Percentiles rank a stretch among this genome's conserved stretches.
Conservation (phyloP, 345 rosid genomes). For the Eucalyptus decipiens region DNA sequence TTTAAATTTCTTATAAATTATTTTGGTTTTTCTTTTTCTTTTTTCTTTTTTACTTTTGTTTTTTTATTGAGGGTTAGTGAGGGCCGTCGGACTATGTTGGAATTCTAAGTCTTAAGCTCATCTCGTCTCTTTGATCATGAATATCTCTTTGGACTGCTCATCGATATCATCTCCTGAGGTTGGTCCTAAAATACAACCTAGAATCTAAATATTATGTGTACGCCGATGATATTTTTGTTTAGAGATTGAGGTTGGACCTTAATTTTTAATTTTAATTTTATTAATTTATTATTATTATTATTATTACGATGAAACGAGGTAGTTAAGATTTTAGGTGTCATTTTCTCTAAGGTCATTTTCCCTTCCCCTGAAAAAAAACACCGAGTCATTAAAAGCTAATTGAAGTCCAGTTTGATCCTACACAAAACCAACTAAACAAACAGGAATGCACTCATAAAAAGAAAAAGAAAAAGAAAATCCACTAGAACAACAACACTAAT, state of each 20-base stretch:
- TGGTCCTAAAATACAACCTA: neutral
- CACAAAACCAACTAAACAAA: too few species aligned
- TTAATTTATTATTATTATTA: too few species aligned
- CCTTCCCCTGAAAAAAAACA: too few species aligned
- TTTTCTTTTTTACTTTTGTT: too few species aligned
- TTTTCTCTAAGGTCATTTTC: too few species aligned
- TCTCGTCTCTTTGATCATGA: constrained; percentile 18
- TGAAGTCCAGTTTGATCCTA: too few species aligned
- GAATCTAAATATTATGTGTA: neutral
- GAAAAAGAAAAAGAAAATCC: neutral
- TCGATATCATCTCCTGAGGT: neutral
- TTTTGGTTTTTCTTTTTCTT: too few species aligned
- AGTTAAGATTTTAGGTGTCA: constrained; percentile 19
- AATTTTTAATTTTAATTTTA: too few species aligned
- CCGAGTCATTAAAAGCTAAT: too few species aligned
- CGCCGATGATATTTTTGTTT: neutral
- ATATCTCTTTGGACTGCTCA: neutral
- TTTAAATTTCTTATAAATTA: too few species aligned
- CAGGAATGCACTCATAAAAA: too few species aligned
- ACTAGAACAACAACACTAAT: neutral
- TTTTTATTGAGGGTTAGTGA: too few species aligned
- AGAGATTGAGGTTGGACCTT: neutral
- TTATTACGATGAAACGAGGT: neutral
- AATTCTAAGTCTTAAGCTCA: neutral
- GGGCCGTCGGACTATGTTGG: neutral